Base-by-base conservation (phyloP, 176 grass and related monocot species). In the Pontederia crassipes region DNA sequence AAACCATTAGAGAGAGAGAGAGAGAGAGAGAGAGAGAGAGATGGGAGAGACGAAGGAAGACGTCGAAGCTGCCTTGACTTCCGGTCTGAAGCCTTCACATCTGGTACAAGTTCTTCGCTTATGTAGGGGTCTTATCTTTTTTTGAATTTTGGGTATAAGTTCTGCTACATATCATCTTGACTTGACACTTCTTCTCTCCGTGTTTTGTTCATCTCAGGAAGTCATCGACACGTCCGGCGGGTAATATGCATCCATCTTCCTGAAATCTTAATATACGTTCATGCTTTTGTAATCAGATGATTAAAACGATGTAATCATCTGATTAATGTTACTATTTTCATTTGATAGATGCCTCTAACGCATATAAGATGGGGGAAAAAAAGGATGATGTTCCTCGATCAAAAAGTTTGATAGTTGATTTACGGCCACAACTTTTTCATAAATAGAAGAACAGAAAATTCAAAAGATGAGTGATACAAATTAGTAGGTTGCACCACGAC, bases 171-270 rank as follows among this genome's bases (percentile, higher is more conserved):
- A 56, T 54, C 15, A 56, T 54, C 15, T 54, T 26, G 70, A 78
- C 15, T 54, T 26, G 70, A 78, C 88, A 85, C 85, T 76, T 13
- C 27, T 49, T 11, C 20, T 18, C 49, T 48, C 17, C 66, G 6
- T 40, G 3, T 40, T 4, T 40, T 40, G 32, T 40, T 40, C 58
- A 71, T 70, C 78, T 46, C 79, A 98, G 87, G 88, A 71, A 59
- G 93, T 98, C 52, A 76, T 83, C 28, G 93, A 98, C 55, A 98
- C 84, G 3, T 98, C 93, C 46, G 87, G 93, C 82, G 93, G 93
- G 93, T 98, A 80, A 82, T 40, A 40, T 40, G 46, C 58, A 46
- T 62, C 32, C 4, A 40, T 40, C 32, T 40, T 40, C 32, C 32
- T 40, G 3, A 24, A 40, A 40, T 40, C 3, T 69, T 4, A 8